Evolutionary conservation across 2,329 filamentous ascomycete species (phyloP).

Genomic region (Alternaria gansuensis): DNA sequence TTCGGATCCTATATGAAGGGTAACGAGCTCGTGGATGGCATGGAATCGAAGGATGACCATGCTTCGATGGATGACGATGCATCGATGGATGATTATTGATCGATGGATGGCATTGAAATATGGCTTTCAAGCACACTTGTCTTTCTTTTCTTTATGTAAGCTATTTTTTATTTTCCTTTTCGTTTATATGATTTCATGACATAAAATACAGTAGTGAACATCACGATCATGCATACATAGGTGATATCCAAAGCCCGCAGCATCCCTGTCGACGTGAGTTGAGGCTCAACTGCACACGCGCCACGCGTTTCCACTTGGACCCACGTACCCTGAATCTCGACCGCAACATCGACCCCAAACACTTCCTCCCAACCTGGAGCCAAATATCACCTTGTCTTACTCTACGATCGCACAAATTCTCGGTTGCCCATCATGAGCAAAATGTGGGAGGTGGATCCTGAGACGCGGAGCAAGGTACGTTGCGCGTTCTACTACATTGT

Average conservation of each 20-base stretch:
- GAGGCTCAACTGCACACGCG: conserved; percentile 31
- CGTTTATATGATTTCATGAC: not conserved
- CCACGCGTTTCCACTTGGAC: conserved; percentile 29
- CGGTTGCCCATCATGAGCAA: conserved; percentile 62
- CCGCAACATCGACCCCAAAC: conserved; percentile 16
- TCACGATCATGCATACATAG: not conserved
- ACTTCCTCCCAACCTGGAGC: not conserved
- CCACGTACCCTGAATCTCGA: conserved; percentile 30
- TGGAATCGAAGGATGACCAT: not conserved
- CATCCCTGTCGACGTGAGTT: conserved; percentile 9
- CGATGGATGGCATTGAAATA: too few species aligned
- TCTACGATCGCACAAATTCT: conserved; percentile 3
- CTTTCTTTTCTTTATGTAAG: too few species aligned
- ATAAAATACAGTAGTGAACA: not conserved
- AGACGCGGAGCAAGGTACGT: conserved; percentile 90
- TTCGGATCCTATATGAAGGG: not conserved
- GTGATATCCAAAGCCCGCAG: not conserved
- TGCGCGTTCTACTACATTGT: conserved; percentile 9
- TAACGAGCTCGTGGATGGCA: not conserved
- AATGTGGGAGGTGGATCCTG: conserved; percentile 99
- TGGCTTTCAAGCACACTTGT: too few species aligned
- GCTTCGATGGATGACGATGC: not conserved
- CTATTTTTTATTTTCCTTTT: too few species aligned
- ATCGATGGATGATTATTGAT: not conserved
- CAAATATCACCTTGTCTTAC: not conserved